Evolutionary conservation across 306 rosid genomes (phyloP), one percentile per base, ranked within the genome.

Genomic region (Myrica gale): DNA sequence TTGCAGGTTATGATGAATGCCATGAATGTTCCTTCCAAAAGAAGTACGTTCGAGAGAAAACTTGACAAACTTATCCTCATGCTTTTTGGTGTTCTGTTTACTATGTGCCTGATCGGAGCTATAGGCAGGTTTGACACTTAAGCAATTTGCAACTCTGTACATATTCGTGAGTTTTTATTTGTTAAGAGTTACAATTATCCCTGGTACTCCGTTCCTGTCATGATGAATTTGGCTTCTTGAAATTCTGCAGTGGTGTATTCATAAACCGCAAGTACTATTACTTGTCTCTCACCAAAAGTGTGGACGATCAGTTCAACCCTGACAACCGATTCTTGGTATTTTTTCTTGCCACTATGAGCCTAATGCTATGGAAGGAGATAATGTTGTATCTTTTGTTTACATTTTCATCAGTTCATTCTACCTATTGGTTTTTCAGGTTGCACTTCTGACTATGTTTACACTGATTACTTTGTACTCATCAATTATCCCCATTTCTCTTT

Each of bases 1-100:
- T 83, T 85, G 83, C 85, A 95, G 97, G 98, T 95, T 80, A 95
- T 92, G 98, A 95, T 95, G 98, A 95, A 95, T 84, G 72, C 97
- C 74, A 95, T 92, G 97, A 92, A 90, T 82, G 97, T 95, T 82
- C 97, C 97, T 84, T 95, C 97, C 76, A 95, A 95, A 90, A 88
- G 98, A 88, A 95, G 98, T 80, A 95, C 97, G 51, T 77, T 95
- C 71, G 98, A 95, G 92, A 90, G 90, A 86, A 92, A 95, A 88
- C 97, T 95, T 48, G 98, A 95, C 88, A 92, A 92, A 83, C 98
- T 95, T 69, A 95, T 95, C 68, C 90, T 92, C 5, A 10, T 84
- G 44, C 93, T 95, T 63, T 95, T 95, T 85, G 89, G 77, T 60
- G 83, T 89, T 76, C 96, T 95, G 32, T 92, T 95, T 78, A 41